Evolutionary conservation across 2,329 filamentous ascomycete genomes (phyloP).

Genomic region (Aspergillus phoenicis): DNA sequence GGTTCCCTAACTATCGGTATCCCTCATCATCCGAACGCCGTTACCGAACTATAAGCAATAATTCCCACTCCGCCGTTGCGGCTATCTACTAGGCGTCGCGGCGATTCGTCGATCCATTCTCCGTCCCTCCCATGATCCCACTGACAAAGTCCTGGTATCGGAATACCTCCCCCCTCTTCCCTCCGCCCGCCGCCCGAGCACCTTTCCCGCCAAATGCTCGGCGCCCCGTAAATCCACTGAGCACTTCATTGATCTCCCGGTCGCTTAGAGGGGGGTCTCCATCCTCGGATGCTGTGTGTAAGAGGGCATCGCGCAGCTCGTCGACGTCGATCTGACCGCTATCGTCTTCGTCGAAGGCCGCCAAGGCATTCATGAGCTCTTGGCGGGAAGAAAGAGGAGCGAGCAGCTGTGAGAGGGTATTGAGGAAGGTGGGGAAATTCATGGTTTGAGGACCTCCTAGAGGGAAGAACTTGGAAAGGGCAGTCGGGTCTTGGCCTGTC

Average conservation of each 20-base stretch:
- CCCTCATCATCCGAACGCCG: conserved; percentile 1
- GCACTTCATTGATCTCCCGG: conserved; percentile 80
- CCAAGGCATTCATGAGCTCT: conserved; percentile 86
- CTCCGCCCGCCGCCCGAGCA: conserved; percentile 51
- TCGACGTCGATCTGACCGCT: conserved; percentile 85
- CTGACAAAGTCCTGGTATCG: conserved; percentile 89
- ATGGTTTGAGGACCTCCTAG: conserved; percentile 71
- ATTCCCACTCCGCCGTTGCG: not conserved
- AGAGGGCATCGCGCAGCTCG: conserved; percentile 78
- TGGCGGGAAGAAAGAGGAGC: conserved; percentile 72
- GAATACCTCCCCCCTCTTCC: conserved; percentile 82
- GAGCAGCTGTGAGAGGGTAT: conserved; percentile 74
- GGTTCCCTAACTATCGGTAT: not conserved
- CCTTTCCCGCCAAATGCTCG: conserved; percentile 71
- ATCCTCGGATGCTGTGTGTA: conserved; percentile 78
- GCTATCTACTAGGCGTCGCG: conserved; percentile 18
- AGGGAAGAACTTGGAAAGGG: conserved; percentile 82
- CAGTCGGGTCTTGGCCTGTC: conserved; percentile 73
- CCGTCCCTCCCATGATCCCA: conserved; percentile 61
- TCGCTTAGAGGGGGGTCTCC: conserved; percentile 67
- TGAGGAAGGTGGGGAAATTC: conserved; percentile 82
- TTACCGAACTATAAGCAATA: not conserved
- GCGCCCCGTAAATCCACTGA: conserved; percentile 81
- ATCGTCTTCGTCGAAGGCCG: conserved; percentile 94
- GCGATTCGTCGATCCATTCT: conserved; percentile 31